Base-by-base conservation (phyloP, 176 grass and related monocot genomes). In the Carex littledalei region DNA sequence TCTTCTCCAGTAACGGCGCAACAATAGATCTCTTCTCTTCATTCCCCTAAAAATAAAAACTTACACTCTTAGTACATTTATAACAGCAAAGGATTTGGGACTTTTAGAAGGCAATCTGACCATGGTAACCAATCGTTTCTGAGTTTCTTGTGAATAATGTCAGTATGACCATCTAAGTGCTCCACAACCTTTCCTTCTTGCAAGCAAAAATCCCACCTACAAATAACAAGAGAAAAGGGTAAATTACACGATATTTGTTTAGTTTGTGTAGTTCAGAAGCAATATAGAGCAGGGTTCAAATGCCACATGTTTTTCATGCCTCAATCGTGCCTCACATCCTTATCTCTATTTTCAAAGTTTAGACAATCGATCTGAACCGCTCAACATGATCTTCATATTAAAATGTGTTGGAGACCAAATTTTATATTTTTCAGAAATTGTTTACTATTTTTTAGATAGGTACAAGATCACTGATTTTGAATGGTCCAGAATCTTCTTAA, bases 131-230 rank as follows among this genome's bases (percentile, higher is more conserved):
- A 95, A 84, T 95, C 90, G 41, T 81, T 84, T 88, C 88, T 88
- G 80, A 99, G 88, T 88, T 99, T 99, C 89, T 95, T 95, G 65
- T 99, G 93, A 83, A 99, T 94, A 89, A 99, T 95, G 85, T 94
- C 93, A 47, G 96, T 92, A 88, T 99, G 96, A 34, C 93, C 93
- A 86, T 99, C 96, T 60, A 99, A 55, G 79, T 94, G 91, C 70
- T 95, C 96, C 32, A 99, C 61, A 15, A 99, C 96, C 31, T 84
- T 91, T 84, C 96, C 96, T 89, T 99, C 93, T 50, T 81, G 74
- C 84, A 99, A 88, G 84, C 90, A 95, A 80, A 99, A 99, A 85
- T 99, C 96, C 96, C 96, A 99, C 87, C 96, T 99, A 71, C 81
- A 93, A 79, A 83, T 81, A 68, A 86, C 18, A 6, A 66, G 22